Evolutionary conservation across 176 grass and related monocot species (phyloP).

Genomic region (Alopecurus myosuroides): DNA sequence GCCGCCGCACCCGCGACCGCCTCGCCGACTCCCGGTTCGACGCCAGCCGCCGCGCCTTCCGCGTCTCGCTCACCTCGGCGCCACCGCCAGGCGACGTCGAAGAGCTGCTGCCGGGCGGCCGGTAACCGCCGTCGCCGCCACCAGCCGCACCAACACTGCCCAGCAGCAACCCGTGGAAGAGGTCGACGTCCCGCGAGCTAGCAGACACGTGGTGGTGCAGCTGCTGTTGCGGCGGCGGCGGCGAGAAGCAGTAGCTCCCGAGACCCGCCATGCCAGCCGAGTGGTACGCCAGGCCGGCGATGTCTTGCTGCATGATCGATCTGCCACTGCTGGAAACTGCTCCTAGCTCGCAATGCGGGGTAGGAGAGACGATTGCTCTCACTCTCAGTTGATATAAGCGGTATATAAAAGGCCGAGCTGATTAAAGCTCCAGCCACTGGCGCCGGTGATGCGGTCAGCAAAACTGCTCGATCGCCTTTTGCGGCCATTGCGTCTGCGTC

Average conservation of each 20-base stretch:
- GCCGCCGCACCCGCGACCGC: conserved; percentile 38
- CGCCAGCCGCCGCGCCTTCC: conserved; percentile 48
- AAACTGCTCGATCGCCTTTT: neutral
- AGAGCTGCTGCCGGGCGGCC: neutral
- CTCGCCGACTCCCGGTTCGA: conserved; percentile 57
- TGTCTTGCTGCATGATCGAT: conserved; percentile 34
- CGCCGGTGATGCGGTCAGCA: conserved; percentile 15
- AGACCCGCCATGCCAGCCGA: neutral
- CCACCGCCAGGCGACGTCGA: neutral
- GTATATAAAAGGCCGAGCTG: neutral
- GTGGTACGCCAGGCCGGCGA: conserved; percentile 4
- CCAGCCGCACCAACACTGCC: neutral
- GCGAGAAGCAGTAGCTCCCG: neutral
- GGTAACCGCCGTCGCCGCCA: neutral
- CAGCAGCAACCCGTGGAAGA: neutral
- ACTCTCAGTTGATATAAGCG: neutral
- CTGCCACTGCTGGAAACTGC: neutral
- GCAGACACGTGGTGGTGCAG: neutral
- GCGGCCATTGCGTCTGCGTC: conserved; percentile 28
- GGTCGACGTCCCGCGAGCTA: neutral
- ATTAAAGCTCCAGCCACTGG: conserved; percentile 9
- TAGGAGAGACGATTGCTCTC: neutral
- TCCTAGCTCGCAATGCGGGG: neutral
- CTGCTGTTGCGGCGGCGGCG: neutral
- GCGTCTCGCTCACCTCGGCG: neutral